phyloP scores from a whole-genome alignment of 2,329 filamentous ascomycete species.

The Trichothecium sympodiale region DNA sequence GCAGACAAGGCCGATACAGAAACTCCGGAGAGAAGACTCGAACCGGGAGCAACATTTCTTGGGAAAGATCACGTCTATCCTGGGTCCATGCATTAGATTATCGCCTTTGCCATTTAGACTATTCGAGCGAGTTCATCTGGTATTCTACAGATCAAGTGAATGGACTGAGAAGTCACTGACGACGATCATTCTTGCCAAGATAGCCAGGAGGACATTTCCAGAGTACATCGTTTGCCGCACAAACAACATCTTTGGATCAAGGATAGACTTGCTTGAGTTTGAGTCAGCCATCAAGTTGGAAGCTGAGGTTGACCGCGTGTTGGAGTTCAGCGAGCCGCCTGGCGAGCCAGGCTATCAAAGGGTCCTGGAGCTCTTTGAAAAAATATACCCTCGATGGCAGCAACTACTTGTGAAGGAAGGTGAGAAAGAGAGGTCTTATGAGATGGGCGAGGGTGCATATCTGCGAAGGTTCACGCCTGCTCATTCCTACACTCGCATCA shows the following conservation, averaged over 20 bases:
- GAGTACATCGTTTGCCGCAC: constrained; percentile 84
- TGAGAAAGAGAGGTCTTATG: constrained; percentile 67
- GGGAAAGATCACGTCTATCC: constrained; percentile 63
- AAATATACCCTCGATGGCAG: constrained; percentile 74
- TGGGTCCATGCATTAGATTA: constrained; percentile 76
- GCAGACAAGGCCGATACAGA: constrained; percentile 5
- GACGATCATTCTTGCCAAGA: constrained; percentile 86
- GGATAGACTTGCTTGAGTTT: constrained; percentile 70
- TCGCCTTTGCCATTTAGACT: constrained; percentile 62
- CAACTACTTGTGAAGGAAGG: constrained; percentile 61
- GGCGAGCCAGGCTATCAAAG: constrained; percentile 53
- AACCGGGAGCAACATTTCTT: constrained; percentile 68
- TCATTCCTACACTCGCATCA: constrained; percentile 85
- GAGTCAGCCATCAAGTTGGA: constrained; percentile 78
- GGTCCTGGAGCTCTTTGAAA: constrained; percentile 62
- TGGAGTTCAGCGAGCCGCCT: constrained; percentile 68
- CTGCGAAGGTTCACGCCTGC: constrained; percentile 80
- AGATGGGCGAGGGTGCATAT: constrained; percentile 78
- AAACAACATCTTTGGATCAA: constrained; percentile 74
- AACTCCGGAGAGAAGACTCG: constrained; percentile 21
- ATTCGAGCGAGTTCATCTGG: constrained; percentile 88
- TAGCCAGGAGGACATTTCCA: constrained; percentile 78
- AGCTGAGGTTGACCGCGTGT: constrained; percentile 65
- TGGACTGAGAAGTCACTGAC: constrained; percentile 97
- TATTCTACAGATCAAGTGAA: constrained; percentile 91